Conservation (phyloP, 139 green algal genomes). For the Chlorella sp. region DNA sequence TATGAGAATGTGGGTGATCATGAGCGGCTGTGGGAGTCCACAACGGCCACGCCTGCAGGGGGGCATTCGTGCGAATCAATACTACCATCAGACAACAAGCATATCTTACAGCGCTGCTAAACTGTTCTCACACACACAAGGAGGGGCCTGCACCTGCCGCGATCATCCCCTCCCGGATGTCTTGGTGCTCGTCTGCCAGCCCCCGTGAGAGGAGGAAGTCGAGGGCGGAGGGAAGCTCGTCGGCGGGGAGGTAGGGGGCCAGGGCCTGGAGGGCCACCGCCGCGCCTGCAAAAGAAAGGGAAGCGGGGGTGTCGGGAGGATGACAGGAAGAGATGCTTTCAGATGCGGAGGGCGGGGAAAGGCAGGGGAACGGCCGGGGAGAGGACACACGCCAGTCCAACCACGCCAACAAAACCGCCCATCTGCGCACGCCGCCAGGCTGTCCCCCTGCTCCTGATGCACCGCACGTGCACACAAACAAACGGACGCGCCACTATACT, state of each 20-base stretch:
- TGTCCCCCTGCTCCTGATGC: neutral
- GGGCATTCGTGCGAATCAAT: too few relatives aligned
- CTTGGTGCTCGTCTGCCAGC: conserved; percentile 74
- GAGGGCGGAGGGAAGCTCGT: conserved; percentile 67
- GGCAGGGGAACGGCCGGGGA: too few relatives aligned
- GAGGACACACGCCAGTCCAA: too few relatives aligned
- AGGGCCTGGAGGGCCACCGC: conserved; percentile 71
- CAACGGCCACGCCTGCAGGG: conserved; percentile 16
- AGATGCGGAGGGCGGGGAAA: too few relatives aligned
- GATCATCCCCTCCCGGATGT: conserved; percentile 57
- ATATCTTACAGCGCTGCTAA: too few relatives aligned
- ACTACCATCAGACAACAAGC: too few relatives aligned
- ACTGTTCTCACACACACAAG: too few relatives aligned
- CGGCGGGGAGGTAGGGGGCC: conserved; percentile 55
- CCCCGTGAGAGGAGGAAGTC: conserved; percentile 88
- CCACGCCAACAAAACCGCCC: too few relatives aligned
- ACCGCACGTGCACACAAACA: conserved; percentile 24
- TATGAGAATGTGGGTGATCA: too few relatives aligned
- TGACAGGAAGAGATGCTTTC: too few relatives aligned
- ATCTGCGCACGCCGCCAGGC: conserved; percentile 1
- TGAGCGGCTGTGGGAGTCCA: conserved; percentile 82
- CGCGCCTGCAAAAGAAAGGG: conserved; percentile 44
- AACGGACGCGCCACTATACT: too few relatives aligned
- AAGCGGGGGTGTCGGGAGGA: too few relatives aligned
- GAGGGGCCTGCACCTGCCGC: neutral